These are phyloP conservation scores for Ophiostoma tasmaniense DNA, from an alignment of 2,329 filamentous ascomycete genomes.

Conservation along the genomic window DNA sequence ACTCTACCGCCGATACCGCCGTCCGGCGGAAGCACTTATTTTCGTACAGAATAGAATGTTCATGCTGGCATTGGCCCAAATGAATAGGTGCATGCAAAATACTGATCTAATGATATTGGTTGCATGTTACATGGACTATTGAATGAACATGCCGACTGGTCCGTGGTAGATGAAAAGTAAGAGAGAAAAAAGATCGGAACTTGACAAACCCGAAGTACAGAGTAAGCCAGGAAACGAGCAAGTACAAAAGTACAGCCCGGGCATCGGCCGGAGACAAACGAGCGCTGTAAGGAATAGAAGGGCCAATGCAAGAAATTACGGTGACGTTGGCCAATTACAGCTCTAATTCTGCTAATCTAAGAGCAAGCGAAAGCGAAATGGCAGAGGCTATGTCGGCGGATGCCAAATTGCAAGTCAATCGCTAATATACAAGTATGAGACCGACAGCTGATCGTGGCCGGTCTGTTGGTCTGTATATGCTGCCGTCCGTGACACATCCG, in stretches of 20 bases:
- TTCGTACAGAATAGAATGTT: neutral
- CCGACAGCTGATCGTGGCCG: neutral
- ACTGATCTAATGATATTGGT: neutral
- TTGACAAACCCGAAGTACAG: neutral
- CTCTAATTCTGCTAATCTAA: neutral
- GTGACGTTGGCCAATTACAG: neutral
- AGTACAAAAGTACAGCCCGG: neutral
- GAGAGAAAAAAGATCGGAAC: neutral
- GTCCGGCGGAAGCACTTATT: neutral
- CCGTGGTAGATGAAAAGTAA: neutral
- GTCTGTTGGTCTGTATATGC: neutral
- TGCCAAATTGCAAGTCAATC: too few relatives aligned
- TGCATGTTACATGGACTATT: neutral
- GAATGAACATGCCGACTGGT: neutral
- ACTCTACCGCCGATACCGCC: constrained; percentile 1
- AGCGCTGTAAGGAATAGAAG: neutral
- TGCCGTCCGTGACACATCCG: neutral
- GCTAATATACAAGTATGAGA: neutral
- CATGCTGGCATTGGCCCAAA: neutral
- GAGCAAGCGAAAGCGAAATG: neutral
- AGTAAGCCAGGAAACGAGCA: neutral
- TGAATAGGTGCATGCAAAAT: neutral
- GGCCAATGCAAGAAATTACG: neutral
- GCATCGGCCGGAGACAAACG: neutral
- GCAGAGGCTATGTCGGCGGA: neutral